Evolutionary conservation across 2,329 filamentous ascomycete genomes (phyloP).

Genomic region (Botrytis porri): DNA sequence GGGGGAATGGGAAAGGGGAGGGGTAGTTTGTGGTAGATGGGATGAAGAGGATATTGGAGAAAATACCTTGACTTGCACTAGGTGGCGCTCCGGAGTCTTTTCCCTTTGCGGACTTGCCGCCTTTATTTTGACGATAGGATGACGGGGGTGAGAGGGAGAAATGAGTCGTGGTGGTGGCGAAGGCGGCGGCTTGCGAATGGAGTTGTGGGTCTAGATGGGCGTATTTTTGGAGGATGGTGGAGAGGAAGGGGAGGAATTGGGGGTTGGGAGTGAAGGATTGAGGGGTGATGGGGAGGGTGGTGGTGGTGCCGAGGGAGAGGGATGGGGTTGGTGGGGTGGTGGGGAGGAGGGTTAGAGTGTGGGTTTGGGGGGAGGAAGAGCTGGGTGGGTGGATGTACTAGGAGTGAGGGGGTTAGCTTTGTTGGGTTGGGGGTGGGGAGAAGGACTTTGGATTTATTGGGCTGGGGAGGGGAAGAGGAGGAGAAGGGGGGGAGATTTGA

Average conservation of each 20-base stretch:
- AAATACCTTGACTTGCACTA: slow-evolving; percentile 50
- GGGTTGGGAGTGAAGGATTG: slow-evolving; percentile 57
- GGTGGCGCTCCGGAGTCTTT: slow-evolving; percentile 37
- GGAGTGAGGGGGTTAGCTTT: slow-evolving; percentile 3
- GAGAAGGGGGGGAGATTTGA: not conserved
- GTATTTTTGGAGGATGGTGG: slow-evolving; percentile 54
- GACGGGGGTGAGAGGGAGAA: not conserved
- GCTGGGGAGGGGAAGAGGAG: not conserved
- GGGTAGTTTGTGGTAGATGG: not conserved
- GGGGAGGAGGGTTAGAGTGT: slow-evolving; percentile 59
- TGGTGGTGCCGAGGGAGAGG: slow-evolving; percentile 59
- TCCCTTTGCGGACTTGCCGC: not conserved
- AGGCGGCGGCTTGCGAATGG: slow-evolving; percentile 55
- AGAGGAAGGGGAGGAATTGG: slow-evolving; percentile 56
- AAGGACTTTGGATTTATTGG: not conserved
- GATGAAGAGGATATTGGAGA: slow-evolving; percentile 31
- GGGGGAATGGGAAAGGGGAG: slow-evolving; percentile 7
- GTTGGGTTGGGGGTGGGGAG: not conserved
- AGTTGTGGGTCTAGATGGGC: slow-evolving; percentile 56
- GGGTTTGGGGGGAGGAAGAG: slow-evolving; percentile 41
- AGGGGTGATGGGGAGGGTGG: slow-evolving; percentile 49
- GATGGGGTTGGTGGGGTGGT: slow-evolving; percentile 52
- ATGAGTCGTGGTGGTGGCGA: slow-evolving; percentile 48
- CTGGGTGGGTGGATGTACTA: slow-evolving; percentile 57
- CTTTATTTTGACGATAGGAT: not conserved